Conservation (phyloP, 2,329 filamentous ascomycete species). For the Graphilbum fragrans region DNA sequence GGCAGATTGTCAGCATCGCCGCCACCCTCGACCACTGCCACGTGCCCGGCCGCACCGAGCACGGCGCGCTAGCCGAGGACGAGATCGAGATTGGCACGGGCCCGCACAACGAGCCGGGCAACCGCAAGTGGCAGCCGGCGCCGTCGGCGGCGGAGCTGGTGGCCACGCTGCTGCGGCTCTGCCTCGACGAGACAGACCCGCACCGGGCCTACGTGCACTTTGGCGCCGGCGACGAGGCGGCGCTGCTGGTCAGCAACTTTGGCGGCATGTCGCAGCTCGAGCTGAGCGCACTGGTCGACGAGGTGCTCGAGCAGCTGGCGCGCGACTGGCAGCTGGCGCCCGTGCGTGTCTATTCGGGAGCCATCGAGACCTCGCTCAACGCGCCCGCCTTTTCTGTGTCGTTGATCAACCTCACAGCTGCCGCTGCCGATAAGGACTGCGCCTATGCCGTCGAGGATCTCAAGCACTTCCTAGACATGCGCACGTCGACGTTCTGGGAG, state of each 20-base stretch:
- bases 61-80: constrained; percentile 32
- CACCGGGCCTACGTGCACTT: constrained; percentile 38
- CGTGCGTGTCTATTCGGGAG: constrained; percentile 46
- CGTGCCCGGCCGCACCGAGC: constrained; percentile 38
- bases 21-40: constrained; percentile 50
- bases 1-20: constrained; percentile 43
- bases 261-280: constrained; percentile 47
- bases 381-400: constrained; percentile 60
- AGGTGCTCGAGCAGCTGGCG: constrained; percentile 37
- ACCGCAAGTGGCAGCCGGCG: constrained; percentile 40
- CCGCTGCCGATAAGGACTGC: constrained; percentile 25
- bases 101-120: constrained; percentile 54
- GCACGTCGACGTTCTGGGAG: constrained; percentile 46
- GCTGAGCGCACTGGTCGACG: constrained; percentile 40
- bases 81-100: constrained; percentile 55
- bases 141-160: constrained; percentile 36
- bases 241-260: constrained; percentile 46
- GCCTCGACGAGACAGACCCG: constrained; percentile 42
- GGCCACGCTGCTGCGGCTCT: constrained; percentile 46
- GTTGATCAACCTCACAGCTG: constrained; percentile 44
- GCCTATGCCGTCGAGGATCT: constrained; percentile 38
- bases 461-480: constrained; percentile 51
- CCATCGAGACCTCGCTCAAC: constrained; percentile 61
- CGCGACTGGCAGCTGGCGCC: constrained; percentile 34
- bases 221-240: constrained; percentile 30